Base-by-base conservation (phyloP, 2,329 filamentous ascomycete genomes). In the Xylaria sp. region DNA sequence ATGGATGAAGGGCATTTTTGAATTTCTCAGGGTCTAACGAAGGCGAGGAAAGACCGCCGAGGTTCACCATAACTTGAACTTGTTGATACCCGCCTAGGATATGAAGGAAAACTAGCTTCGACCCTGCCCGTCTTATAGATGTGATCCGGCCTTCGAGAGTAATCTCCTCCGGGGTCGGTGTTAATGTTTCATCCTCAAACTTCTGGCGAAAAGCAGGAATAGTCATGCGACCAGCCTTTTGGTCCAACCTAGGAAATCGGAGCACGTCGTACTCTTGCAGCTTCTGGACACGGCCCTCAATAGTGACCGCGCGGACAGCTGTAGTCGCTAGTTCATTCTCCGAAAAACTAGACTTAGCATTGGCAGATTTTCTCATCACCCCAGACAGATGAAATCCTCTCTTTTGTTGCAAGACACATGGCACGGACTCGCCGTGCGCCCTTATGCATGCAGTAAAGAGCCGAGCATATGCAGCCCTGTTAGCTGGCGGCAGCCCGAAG, bases 41-140 rank as follows among this genome's bases (percentile, higher is more conserved):
- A 73, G 48, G 76, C 2, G 65, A 65, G 81, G 66, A 63, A 81
- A 84, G 61, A 82, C 81, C 68, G n/a, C 27, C 47, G 0, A 88
- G 82, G 76, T 91, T 90, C 75, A 90, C 84, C 79, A 96, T 87
- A 63, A 89, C 83, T 77, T 99, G 95, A 33, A 96, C 76, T 66
- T 83, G 85, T 68, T 87, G 79, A 59, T 88, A 89, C 72, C 92
- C 87, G 74, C 92, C 87, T 68, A 87, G 81, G 51, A 98, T 79
- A 76, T 95, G 90, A 67, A 97, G 76, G 76, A 99, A 99, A 65
- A 92, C 81, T 69, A 99, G 87, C 77, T 90, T 92, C 69, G 86
- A 88, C 67, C 93, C 89, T 21, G 64, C 57, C 10, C 68, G 70
- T 54, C 71, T 71, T 27, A 71, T 43, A 40, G 69, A 67, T 73